Conservation (phyloP, 2,329 filamentous ascomycete genomes). For the Blastomyces parvus region DNA sequence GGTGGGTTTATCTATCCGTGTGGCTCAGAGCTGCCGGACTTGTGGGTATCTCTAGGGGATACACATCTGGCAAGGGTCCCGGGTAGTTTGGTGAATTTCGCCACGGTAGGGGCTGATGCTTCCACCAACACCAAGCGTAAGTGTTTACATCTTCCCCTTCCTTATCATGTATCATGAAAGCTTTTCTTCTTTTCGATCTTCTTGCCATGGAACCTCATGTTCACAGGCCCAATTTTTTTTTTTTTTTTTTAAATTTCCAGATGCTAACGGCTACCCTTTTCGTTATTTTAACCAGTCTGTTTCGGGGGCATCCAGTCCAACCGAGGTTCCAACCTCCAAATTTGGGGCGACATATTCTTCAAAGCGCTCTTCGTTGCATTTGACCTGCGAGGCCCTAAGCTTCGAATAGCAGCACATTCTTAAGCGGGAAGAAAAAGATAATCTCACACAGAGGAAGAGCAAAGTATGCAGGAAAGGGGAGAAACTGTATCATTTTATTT, state of each 20-base stretch:
- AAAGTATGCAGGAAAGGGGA: neutral
- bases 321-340: constrained; percentile 45
- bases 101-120: constrained; percentile 39
- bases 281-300: constrained; percentile 34
- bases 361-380: constrained; percentile 54
- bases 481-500: neutral
- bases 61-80: constrained; percentile 45
- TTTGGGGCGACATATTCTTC: constrained; percentile 54
- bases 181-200: neutral
- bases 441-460: neutral
- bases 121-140: constrained; percentile 32
- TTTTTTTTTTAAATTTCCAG: too few relatives aligned
- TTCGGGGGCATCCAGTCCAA: constrained; percentile 53
- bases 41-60: constrained; percentile 46
- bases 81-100: constrained; percentile 48
- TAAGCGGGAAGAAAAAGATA: constrained; percentile 10
- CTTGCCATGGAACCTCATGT: neutral
- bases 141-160: constrained; percentile 15
- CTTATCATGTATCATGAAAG: neutral
- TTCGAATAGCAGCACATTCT: constrained; percentile 44
- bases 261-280: constrained; percentile 14
- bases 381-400: constrained; percentile 38
- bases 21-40: constrained; percentile 42
- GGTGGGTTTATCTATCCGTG: constrained; percentile 53
- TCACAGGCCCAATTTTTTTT: neutral